These are phyloP conservation scores for Trichodelitschia bisporula DNA, from an alignment of 495 filamentous ascomycete species.

Conservation along the genomic window DNA sequence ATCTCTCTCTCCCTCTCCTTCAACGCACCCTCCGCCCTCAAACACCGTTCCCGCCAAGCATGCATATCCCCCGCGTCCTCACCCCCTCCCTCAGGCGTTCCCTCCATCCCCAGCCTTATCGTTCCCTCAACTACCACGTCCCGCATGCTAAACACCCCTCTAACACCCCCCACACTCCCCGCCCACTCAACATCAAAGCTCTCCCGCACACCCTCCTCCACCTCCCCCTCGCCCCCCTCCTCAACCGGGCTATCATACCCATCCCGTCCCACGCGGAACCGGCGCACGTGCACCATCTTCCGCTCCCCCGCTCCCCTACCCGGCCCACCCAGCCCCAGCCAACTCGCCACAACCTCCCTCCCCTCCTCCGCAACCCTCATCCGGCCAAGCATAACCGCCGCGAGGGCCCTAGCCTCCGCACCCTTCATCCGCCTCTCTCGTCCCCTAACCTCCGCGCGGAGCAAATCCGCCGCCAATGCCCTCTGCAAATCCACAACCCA, in stretches of 20 bases:
- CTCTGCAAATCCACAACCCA: conserved; percentile 12
- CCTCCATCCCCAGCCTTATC: too few species aligned
- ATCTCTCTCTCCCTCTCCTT: conserved; percentile 1
- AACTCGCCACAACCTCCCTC: not conserved
- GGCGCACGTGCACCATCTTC: conserved; percentile 11
- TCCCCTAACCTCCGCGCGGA: conserved; percentile 11
- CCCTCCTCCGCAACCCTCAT: not conserved
- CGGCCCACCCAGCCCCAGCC: not conserved
- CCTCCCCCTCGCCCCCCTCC: conserved; percentile 13
- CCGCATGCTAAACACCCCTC: not conserved
- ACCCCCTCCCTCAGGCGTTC: not conserved
- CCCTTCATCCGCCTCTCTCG: conserved; percentile 9
- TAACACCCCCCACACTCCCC: conserved; percentile 11
- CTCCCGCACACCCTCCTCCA: conserved; percentile 13
- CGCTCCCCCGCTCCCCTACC: conserved; percentile 4
- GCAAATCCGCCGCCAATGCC: conserved; percentile 14
- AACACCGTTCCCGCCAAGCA: conserved; percentile 1
- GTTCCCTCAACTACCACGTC: not conserved
- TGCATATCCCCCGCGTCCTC: not conserved
- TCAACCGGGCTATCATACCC: conserved; percentile 16
- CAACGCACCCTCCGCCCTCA: conserved; percentile 1
- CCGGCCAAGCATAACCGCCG: conserved; percentile 11
- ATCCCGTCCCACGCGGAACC: conserved; percentile 13
- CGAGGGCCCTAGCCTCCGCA: conserved; percentile 16
- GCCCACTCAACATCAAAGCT: conserved; percentile 14